Conservation (phyloP, 345 rosid species). For the Eutrema heterophyllum region DNA sequence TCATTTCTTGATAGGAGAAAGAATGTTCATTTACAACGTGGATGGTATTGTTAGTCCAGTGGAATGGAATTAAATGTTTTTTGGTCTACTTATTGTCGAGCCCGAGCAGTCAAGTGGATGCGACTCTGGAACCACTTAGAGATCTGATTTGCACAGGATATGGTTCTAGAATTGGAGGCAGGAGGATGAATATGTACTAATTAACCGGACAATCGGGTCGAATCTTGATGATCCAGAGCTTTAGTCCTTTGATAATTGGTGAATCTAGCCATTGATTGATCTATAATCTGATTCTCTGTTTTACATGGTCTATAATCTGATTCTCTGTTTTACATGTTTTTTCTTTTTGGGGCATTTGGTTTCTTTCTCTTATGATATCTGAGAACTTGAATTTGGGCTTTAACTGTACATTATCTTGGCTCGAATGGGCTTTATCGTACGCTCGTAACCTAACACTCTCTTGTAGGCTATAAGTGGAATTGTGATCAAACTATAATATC, state of each 20-base stretch:
- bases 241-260: not conserved
- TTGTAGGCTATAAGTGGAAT: not conserved
- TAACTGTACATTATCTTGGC: not conserved
- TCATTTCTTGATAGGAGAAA: not conserved
- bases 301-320: not conserved
- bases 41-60: not conserved
- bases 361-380: not conserved
- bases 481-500: not conserved
- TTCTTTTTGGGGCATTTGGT: not conserved
- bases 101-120: not conserved
- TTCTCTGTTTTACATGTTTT: not conserved
- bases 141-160: not conserved
- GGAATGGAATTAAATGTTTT: not conserved
- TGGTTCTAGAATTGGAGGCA: not conserved
- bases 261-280: not conserved
- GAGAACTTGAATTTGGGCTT: not conserved
- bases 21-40: conserved; percentile 13
- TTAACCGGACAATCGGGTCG: not conserved
- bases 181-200: not conserved
- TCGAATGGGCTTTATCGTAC: not conserved
- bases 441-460: not conserved
- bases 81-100: not conserved
- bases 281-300: not conserved
- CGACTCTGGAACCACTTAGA: not conserved
- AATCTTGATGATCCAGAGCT: not conserved